Base-by-base conservation (phyloP, 148 eudicot species). In the Vaccinium macrocarpon region DNA sequence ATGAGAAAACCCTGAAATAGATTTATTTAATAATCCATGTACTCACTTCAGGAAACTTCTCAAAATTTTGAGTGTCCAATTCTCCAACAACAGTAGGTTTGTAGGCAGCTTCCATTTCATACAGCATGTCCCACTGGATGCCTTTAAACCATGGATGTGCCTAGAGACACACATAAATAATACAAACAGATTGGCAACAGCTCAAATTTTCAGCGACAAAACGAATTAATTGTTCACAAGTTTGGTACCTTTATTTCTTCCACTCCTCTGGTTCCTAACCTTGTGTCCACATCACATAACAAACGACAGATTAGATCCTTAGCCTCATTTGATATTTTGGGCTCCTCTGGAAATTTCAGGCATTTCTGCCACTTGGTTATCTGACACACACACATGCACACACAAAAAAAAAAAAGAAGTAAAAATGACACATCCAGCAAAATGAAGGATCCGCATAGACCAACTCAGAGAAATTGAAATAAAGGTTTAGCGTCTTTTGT, bases 91-190 rank as follows among this genome's bases (percentile, higher is more conserved):
- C 92, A 7, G 70, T 88, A 57, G 96, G 96, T 70, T 89, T 93
- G 85, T 91, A 90, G 61, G 96, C 94, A 80, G 96, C 96, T 74
- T 93, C 96, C 90, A 89, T 89, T 89, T 93, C 94, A 86, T 93
- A 93, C 35, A 93, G 92, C 72, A 46, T 57, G 71, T 93, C 96
- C 96, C 96, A 93, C 76, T 89, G 89, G 75, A 88, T 81, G 56
- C 89, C 81, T 78, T 76, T 85, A 83, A 93, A 88, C 96, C 96
- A 93, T 82, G 93, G 94, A 85, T 93, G 96, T 83, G 87, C 93
- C 96, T 91, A 86, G 72, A 90, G 72, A 90, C 83, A 75, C 4
- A 66, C 61, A 79, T 16, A n/a, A 82, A 75, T 12, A 32, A 75
- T 55, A 29, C 46, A 79, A 78, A 82, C 79, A 77, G 64, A 78